Percentiles rank a stretch among this genome's conserved stretches.
Evolutionary conservation across 768 basidiomycete genomes (phyloP).

Genomic region (Pholiota conissans): DNA sequence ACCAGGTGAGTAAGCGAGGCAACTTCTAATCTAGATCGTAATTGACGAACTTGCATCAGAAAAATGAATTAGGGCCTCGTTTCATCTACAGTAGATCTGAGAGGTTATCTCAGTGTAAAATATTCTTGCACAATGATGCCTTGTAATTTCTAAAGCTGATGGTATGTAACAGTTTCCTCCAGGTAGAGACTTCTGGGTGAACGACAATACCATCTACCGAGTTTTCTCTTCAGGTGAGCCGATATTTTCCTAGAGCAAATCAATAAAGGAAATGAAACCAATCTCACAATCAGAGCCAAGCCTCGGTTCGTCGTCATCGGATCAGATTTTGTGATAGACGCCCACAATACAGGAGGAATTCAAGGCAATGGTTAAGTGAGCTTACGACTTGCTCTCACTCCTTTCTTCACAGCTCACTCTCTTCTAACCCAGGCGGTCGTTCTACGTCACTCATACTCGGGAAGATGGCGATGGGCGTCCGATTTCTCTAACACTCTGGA

Average conservation of each 20-base stretch:
- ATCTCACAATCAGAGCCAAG: constrained; percentile 49
- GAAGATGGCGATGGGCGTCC: constrained; percentile 60
- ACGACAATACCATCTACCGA: constrained; percentile 53
- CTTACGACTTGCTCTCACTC: too few species aligned
- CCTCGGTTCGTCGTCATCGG: constrained; percentile 67
- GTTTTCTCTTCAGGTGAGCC: constrained; percentile 57
- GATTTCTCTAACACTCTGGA: constrained; percentile 51
- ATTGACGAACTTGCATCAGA: constrained; percentile 23
- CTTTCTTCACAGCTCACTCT: too few species aligned
- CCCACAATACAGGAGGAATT: constrained; percentile 55
- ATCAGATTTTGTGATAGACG: constrained; percentile 53
- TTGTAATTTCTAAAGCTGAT: background rate
- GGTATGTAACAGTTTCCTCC: constrained; percentile 43
- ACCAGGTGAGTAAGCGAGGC: constrained; percentile 36
- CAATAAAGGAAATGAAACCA: too few species aligned
- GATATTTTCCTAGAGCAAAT: background rate
- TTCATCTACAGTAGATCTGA: constrained; percentile 42
- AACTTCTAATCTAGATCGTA: background rate
- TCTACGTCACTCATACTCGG: constrained; percentile 44
- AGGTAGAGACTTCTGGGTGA: constrained; percentile 55
- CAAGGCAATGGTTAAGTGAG: constrained; percentile 57
- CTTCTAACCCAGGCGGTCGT: constrained; percentile 61
- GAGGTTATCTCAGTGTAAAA: constrained; percentile 44
- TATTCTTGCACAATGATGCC: background rate
- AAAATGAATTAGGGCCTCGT: constrained; percentile 56